Percentiles rank a stretch among this genome's conserved stretches.
These are phyloP conservation scores for Avicennia marina DNA, from an alignment of 257 asterid species.

Conservation along the genomic window DNA sequence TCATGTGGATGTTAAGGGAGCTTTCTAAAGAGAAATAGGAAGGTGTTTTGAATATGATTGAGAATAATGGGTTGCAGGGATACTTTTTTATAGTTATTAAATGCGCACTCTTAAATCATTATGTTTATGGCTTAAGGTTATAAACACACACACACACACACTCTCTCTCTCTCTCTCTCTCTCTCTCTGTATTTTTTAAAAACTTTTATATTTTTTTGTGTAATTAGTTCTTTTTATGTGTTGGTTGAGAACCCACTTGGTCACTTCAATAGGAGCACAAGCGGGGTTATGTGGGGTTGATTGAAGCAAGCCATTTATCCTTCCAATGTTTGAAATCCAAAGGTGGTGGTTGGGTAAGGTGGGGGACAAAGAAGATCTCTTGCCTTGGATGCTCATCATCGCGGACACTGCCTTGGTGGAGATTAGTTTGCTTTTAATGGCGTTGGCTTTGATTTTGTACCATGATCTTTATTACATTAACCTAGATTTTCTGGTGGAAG, in stretches of 20 bases:
- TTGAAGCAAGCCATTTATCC: conserved; percentile 20
- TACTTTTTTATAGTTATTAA: conserved; percentile 26
- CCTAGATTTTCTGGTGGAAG: background rate
- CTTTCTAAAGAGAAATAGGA: conserved; percentile 14
- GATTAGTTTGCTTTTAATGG: conserved; percentile 22
- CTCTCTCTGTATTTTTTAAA: background rate
- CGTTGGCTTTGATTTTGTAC: conserved; percentile 24
- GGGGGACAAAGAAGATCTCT: conserved; percentile 33
- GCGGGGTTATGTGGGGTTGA: conserved; percentile 30
- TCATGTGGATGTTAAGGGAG: too few species aligned
- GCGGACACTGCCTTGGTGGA: conserved; percentile 15
- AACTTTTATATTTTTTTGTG: background rate
- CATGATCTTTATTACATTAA: conserved; percentile 12
- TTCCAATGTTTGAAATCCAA: conserved; percentile 28
- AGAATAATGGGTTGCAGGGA: conserved; percentile 27
- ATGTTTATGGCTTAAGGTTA: background rate
- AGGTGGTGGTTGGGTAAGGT: conserved; percentile 22
- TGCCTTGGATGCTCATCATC: conserved; percentile 47
- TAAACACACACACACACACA: too few species aligned
- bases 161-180: too few species aligned
- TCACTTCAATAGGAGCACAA: too few species aligned
- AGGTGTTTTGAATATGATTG: conserved; percentile 34
- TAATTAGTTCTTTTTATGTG: background rate
- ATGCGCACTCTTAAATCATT: conserved; percentile 11
- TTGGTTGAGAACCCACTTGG: conserved; percentile 20